phyloP scores from a whole-genome alignment of 2,329 filamentous ascomycete species.

The Orbilia blumenaviensis region DNA sequence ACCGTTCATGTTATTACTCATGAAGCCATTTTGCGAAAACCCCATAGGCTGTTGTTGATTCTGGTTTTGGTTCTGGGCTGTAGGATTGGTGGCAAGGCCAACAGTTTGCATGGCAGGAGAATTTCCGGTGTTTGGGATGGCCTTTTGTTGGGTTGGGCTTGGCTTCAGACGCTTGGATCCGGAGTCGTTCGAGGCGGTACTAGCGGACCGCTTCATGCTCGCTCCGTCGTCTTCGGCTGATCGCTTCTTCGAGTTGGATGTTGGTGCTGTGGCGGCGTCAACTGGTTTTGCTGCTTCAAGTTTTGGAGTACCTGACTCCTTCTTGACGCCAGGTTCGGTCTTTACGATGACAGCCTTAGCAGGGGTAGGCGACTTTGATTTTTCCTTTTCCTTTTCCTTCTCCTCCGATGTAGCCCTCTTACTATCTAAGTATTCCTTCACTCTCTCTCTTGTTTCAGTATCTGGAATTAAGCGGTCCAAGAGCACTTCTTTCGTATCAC shows the following conservation, averaged over 20 bases:
- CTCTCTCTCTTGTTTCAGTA: slow-evolving; percentile 78
- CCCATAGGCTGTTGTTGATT: slow-evolving; percentile 55
- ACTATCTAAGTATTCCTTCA: slow-evolving; percentile 75
- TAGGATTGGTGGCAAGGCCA: slow-evolving; percentile 29
- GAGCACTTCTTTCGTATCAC: slow-evolving; percentile 87
- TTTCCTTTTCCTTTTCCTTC: slow-evolving; percentile 61
- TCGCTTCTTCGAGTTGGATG: slow-evolving; percentile 75
- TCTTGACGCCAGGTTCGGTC: slow-evolving; percentile 45
- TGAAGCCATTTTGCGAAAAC: slow-evolving; percentile 57
- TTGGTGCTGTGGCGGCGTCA: slow-evolving; percentile 34
- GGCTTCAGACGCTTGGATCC: slow-evolving; percentile 56
- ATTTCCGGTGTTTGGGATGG: slow-evolving; percentile 42
- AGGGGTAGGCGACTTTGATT: slow-evolving; percentile 57
- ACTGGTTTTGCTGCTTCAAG: slow-evolving; percentile 56
- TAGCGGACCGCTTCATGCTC: slow-evolving; percentile 61
- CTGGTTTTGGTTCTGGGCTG: slow-evolving; percentile 23
- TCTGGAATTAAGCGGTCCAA: slow-evolving; percentile 90
- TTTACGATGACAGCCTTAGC: slow-evolving; percentile 44
- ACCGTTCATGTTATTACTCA: slow-evolving; percentile 55
- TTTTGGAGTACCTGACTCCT: slow-evolving; percentile 55
- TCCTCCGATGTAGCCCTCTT: slow-evolving; percentile 64
- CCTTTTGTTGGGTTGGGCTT: slow-evolving; percentile 60
- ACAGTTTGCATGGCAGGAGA: slow-evolving; percentile 52
- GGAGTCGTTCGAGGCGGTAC: slow-evolving; percentile 55
- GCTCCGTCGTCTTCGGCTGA: slow-evolving; percentile 75